These are phyloP conservation scores for Olyra latifolia DNA, from an alignment of 176 grass and related monocot genomes.

Conservation along the genomic window DNA sequence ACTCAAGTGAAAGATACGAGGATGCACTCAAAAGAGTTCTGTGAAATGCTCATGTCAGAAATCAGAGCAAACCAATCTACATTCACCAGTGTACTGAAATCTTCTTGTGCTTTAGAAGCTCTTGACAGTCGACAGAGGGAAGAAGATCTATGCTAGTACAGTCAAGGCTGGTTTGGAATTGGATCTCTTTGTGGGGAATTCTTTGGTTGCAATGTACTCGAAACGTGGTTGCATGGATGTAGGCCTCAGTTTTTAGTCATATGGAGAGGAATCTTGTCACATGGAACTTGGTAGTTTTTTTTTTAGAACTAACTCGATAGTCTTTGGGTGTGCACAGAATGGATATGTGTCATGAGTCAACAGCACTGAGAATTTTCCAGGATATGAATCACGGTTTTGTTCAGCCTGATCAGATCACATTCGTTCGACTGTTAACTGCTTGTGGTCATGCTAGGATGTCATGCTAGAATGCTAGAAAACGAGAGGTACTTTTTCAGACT, in stretches of 20 bases:
- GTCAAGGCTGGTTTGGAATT: conserved; percentile 46
- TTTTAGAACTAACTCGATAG: too few relatives aligned
- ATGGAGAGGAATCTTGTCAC: conserved; percentile 53
- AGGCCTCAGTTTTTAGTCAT: conserved; percentile 40
- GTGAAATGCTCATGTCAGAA: conserved; percentile 44
- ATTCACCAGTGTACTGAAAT: conserved; percentile 53
- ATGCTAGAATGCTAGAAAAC: conserved; percentile 45
- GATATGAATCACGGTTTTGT: conserved; percentile 38
- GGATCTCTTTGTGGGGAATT: conserved; percentile 50
- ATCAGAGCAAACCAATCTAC: conserved; percentile 53
- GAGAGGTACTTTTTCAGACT: conserved; percentile 43
- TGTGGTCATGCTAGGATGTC: conserved; percentile 57
- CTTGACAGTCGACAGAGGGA: conserved; percentile 50
- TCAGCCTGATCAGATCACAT: conserved; percentile 55
- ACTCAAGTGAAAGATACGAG: conserved; percentile 44
- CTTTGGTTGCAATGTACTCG: conserved; percentile 54
- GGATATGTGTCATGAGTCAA: conserved; percentile 34
- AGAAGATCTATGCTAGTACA: conserved; percentile 46
- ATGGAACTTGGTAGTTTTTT: conserved; percentile 60
- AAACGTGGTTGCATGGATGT: conserved; percentile 52
- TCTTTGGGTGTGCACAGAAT: conserved; percentile 61
- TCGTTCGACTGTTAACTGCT: conserved; percentile 49
- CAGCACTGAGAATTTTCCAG: conserved; percentile 38
- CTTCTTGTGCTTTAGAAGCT: conserved; percentile 50
- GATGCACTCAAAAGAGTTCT: conserved; percentile 40